Evolutionary conservation across 2,329 filamentous ascomycete species (phyloP), one percentile per base, ranked within the genome.

Genomic region (Apiospora aurea): DNA sequence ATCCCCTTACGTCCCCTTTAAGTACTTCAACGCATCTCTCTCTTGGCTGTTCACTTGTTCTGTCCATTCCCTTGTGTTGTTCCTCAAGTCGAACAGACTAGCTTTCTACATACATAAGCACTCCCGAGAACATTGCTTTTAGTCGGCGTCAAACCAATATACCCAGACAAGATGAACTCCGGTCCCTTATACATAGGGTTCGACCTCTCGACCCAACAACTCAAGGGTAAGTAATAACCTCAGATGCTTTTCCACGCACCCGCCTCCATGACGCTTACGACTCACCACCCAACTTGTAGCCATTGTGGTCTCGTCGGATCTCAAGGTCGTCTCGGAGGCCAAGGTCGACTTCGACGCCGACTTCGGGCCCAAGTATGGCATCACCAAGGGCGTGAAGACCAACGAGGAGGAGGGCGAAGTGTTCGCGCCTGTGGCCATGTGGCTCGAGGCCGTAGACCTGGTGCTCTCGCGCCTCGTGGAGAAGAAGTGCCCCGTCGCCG

Each of bases 281-380:
- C 66, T 67, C 75, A 76, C 66, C 75, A 71, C 10, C 46, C 18
- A 64, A 71, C 41, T 13, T 41, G 34, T 77, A 96, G 93, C 91
- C 76, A 92, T 98, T 75, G 92, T 96, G 69, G 93, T 98, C 75
- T 90, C 92, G 71, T 94, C 95, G 4, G 89, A 94, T 76, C 90
- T 98, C 75, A 92, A 93, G 77, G 92, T 96, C 69, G 86, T 93
- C 21, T 89, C 94, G 76, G 90, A 97, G 82, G 94, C 94, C 79
- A 97, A 97, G 81, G 95, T 97, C 81, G 95, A 97, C 83, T 98
- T 99, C 79, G 96, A 98, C 82, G 92, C 89, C 75, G 95, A 98
- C 83, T 91, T 94, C 69, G 86, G 83, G 72, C 80, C 83, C 73
- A 90, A 91, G 78, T 95, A 98, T 88, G 89, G 90, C 79, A 91